phyloP scores from a whole-genome alignment of 768 basidiomycete genomes.

The Rhodotorula paludigena region DNA sequence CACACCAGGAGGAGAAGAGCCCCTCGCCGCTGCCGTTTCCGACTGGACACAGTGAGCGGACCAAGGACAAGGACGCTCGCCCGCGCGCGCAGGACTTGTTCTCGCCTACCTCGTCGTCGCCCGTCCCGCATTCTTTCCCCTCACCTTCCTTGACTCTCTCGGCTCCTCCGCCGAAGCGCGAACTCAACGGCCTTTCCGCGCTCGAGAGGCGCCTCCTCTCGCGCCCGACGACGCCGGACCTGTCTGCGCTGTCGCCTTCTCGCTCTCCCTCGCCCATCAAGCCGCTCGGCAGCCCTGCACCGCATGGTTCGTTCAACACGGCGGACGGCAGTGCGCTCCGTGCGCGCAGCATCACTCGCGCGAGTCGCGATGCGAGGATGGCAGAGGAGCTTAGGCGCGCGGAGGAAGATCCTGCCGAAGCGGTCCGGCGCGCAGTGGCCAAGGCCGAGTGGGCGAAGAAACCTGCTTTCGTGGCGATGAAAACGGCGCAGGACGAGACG shows the following conservation, averaged over 20 bases:
- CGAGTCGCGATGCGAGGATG: neutral
- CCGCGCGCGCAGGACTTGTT: constrained; percentile 13
- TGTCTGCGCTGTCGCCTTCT: neutral
- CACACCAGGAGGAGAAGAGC: neutral
- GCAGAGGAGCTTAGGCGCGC: neutral
- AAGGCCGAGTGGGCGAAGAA: constrained; percentile 7
- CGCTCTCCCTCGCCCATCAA: constrained; percentile 25
- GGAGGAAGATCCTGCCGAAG: neutral
- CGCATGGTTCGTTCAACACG: neutral
- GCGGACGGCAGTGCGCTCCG: constrained; percentile 9
- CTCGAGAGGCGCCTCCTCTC: constrained; percentile 17
- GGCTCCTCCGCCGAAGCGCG: neutral
- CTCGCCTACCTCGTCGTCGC: neutral
- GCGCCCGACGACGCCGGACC: neutral
- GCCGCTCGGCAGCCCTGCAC: neutral
- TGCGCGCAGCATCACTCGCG: constrained; percentile 15
- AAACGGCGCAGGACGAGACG: neutral
- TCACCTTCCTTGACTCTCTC: neutral
- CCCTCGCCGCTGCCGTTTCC: neutral
- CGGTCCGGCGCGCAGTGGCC: neutral
- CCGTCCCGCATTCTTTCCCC: neutral
- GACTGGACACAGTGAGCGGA: too few relatives aligned
- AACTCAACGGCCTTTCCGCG: constrained; percentile 5
- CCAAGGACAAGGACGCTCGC: neutral
- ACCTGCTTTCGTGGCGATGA: neutral